Conservation (phyloP, 495 filamentous ascomycete species). For the Aspergillus baeticus region DNA sequence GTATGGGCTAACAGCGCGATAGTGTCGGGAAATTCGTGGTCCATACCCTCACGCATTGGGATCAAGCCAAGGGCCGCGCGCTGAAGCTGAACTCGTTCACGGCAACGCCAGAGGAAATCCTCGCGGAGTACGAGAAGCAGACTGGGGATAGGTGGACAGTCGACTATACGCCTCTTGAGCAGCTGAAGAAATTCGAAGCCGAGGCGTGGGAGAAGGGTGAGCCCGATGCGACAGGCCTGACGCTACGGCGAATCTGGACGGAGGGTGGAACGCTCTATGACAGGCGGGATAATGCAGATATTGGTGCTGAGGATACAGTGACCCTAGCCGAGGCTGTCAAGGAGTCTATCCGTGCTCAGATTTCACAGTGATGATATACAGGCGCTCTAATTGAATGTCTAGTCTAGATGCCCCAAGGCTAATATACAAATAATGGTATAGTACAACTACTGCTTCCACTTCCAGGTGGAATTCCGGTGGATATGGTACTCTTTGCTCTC, state of each 20-base stretch:
- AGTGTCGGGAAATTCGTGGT: slow-evolving; percentile 68
- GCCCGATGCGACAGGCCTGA: slow-evolving; percentile 53
- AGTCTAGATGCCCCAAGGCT: background rate
- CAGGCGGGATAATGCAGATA: slow-evolving; percentile 60
- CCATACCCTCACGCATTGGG: slow-evolving; percentile 54
- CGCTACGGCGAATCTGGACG: slow-evolving; percentile 67
- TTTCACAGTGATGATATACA: slow-evolving; percentile 3
- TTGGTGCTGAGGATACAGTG: slow-evolving; percentile 48
- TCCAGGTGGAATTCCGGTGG: slow-evolving; percentile 54
- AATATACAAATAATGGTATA: background rate
- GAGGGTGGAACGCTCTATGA: slow-evolving; percentile 70
- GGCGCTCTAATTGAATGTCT: background rate
- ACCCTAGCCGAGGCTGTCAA: slow-evolving; percentile 42
- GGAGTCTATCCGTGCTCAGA: slow-evolving; percentile 25
- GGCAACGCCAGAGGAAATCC: slow-evolving; percentile 58
- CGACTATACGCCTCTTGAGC: slow-evolving; percentile 49
- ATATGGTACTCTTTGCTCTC: slow-evolving; percentile 53
- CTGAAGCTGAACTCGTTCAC: slow-evolving; percentile 72
- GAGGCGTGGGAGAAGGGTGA: slow-evolving; percentile 52
- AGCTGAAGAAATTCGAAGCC: slow-evolving; percentile 51
- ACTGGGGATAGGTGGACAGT: slow-evolving; percentile 52
- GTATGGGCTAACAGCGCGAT: slow-evolving; percentile 6
- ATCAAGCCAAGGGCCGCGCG: slow-evolving; percentile 50
- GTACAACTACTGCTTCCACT: slow-evolving; percentile 25
- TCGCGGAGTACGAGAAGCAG: slow-evolving; percentile 65